Conservation (phyloP, 257 asterid species). For the Solanum chilense region DNA sequence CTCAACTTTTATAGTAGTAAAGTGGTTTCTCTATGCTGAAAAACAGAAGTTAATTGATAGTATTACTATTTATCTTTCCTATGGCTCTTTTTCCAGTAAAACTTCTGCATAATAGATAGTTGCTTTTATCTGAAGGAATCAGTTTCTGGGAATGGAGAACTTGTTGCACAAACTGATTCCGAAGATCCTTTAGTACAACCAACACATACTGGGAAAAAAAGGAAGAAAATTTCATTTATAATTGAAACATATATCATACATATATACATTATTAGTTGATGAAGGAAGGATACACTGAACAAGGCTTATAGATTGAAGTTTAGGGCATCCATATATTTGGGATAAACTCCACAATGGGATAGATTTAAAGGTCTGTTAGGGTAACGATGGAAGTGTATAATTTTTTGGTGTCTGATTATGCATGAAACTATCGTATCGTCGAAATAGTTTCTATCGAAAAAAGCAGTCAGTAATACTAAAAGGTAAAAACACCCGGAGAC, state of each 20-base stretch:
- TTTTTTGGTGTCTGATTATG: background rate
- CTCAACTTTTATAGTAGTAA: background rate
- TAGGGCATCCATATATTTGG: background rate
- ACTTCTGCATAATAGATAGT: background rate
- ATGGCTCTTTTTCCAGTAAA: background rate
- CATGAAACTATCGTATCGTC: background rate
- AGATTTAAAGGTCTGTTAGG: background rate
- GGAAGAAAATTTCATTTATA: background rate
- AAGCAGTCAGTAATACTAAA: too few relatives aligned
- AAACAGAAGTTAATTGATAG: background rate
- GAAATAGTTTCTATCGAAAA: background rate
- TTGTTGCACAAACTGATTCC: conserved; percentile 29
- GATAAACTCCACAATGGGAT: background rate
- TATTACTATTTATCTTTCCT: background rate
- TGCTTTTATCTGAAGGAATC: conserved; percentile 27
- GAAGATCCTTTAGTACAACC: conserved; percentile 60
- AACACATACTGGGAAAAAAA: conserved; percentile 40
- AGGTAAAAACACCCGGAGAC: too few relatives aligned
- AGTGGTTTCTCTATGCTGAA: background rate
- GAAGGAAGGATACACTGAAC: background rate
- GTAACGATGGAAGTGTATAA: background rate
- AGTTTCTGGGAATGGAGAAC: conserved; percentile 39
- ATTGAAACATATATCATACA: background rate
- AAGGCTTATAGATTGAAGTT: background rate
- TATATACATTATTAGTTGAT: background rate